phyloP scores from a whole-genome alignment of 1,139 yeast genomes.

The Candida gigantensis region DNA sequence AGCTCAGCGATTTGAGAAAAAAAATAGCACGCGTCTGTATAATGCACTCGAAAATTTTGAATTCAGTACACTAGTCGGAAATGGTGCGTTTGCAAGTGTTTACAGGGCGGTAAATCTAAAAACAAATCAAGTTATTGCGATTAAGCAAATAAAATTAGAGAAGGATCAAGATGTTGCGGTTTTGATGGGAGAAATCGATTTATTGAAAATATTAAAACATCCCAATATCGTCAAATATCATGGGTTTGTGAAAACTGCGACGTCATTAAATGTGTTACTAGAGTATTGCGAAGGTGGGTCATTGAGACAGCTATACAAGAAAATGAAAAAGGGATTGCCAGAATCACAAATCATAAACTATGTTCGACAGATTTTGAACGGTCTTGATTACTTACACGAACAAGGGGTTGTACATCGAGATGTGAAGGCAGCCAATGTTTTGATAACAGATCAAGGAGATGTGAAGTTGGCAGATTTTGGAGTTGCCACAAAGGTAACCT shows the following conservation, averaged over 20 bases:
- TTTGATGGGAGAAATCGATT: slow-evolving; percentile 81
- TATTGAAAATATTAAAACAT: slow-evolving; percentile 79
- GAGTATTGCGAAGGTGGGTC: slow-evolving; percentile 86
- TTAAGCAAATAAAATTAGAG: slow-evolving; percentile 74
- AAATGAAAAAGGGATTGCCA: slow-evolving; percentile 53
- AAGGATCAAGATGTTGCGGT: slow-evolving; percentile 45
- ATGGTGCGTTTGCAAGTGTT: slow-evolving; percentile 94
- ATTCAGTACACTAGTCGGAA: slow-evolving; percentile 76
- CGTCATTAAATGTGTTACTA: slow-evolving; percentile 69
- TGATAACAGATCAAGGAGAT: slow-evolving; percentile 58
- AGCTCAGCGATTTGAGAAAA: slow-evolving; percentile 51
- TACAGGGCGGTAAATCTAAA: slow-evolving; percentile 72
- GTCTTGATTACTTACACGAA: slow-evolving; percentile 66
- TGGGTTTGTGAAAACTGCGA: slow-evolving; percentile 75
- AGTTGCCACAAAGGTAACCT: slow-evolving; percentile 60
- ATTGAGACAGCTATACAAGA: slow-evolving; percentile 64
- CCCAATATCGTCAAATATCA: slow-evolving; percentile 86
- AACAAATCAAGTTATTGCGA: slow-evolving; percentile 75
- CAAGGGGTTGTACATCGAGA: slow-evolving; percentile 80
- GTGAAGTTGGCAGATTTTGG: slow-evolving; percentile 81
- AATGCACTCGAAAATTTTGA: slow-evolving; percentile 56
- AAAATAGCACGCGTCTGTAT: slow-evolving; percentile 36
- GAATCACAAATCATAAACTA: slow-evolving; percentile 63
- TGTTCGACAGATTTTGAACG: slow-evolving; percentile 71
- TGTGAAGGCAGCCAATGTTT: slow-evolving; percentile 76